Percentiles rank a stretch among this genome's conserved stretches.
phyloP scores from a whole-genome alignment of 1,284 basidiomycete species.

The Moesziomyces parantarcticus region DNA sequence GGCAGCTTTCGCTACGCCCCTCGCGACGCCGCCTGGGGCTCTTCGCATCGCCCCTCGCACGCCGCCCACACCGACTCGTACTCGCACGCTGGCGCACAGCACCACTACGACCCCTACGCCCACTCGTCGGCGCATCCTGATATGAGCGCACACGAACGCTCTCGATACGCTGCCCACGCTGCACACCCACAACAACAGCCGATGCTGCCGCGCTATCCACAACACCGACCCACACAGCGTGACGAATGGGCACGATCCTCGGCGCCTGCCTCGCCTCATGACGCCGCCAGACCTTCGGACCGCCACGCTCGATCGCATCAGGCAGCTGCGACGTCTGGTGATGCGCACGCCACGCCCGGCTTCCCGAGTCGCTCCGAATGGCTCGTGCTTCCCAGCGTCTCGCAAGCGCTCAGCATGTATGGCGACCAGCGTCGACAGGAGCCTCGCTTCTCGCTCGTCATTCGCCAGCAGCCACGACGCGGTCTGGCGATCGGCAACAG shows the following conservation, averaged over 20 bases:
- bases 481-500: conserved; percentile 48
- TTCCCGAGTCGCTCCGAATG: conserved; percentile 29
- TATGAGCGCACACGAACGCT: not conserved
- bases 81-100: conserved; percentile 4
- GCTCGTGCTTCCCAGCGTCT: conserved; percentile 38
- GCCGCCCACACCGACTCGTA: not conserved
- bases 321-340: conserved; percentile 1
- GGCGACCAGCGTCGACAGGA: conserved; percentile 17
- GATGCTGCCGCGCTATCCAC: not conserved
- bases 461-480: conserved; percentile 47
- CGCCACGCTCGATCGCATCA: conserved; percentile 11
- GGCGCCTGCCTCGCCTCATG: conserved; percentile 9
- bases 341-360: not conserved
- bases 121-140: conserved; percentile 2
- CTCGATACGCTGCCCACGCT: not conserved
- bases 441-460: conserved; percentile 46
- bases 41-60: not conserved
- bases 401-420: conserved; percentile 26
- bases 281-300: not conserved
- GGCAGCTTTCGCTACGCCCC: conserved; percentile 24
- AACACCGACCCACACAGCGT: not conserved
- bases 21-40: not conserved
- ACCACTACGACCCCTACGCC: conserved; percentile 5
- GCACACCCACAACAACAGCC: conserved; percentile 7
- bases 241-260: conserved; percentile 13